Evolutionary conservation across 23 red algal genomes (phyloP), one percentile per base, ranked within the genome.

Genomic region (Gracilaria domingensis): DNA sequence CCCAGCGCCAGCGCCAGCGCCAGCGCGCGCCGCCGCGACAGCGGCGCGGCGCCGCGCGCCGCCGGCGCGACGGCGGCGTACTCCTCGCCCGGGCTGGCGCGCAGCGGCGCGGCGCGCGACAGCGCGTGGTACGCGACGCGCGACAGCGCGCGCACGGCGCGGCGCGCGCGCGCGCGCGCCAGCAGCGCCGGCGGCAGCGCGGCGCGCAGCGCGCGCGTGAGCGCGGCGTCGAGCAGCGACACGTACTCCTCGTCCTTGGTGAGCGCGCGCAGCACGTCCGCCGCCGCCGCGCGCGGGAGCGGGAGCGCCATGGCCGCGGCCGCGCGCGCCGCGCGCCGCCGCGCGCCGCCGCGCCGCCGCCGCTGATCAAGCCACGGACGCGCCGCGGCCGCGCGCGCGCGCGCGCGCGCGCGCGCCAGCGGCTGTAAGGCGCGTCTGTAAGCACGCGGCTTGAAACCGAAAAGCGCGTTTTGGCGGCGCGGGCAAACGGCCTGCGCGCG

Each of bases 231-330:
- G 24, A 89, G 24, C 9, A 89, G 69, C 23, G n/a, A 13, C 34
- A 89, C 58, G 58, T 89, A 89, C 70, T 89, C 85, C 4, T 89
- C 85, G 58, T 89, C 85, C 45, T 89, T 89, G 40, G 51, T 55
- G 29, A 57, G 70, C 21, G 85, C 85, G 1, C 85, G 29, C 25
- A 89, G 47, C 26, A 89, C 67, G 66, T 89, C 85, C 26, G 23
- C 50, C 32, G 67, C 51, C 24, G 66, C 29, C 17, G 85, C 67
- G 50, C 21, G 28, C 20, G 85, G 85, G 20, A 89, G 85, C 61
- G 59, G 34, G 11, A 16, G 23, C 58, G 60, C 58, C 82, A 45
- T 45, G 5, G 42, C 4, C 42, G 4, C 11, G 42, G 42, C 42
- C 5, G 11, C 42, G 42, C 42, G 42, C 42, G 4, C 42, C 5